Conservation (phyloP, 164 flowering plant species). For the Brasenia schreberi region DNA sequence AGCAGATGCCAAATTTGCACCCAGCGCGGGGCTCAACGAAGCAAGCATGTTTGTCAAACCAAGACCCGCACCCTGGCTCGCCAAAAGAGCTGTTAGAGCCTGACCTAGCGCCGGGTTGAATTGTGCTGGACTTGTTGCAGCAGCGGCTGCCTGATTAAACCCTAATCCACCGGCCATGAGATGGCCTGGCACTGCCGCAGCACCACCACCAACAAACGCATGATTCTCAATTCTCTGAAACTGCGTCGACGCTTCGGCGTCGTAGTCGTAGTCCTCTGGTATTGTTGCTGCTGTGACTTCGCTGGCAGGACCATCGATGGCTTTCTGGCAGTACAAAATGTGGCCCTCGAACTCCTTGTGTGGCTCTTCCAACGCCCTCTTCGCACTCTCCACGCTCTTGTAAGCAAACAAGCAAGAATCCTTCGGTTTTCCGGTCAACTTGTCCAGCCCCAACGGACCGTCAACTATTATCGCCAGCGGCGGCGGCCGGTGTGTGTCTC, state of each 20-base stretch:
- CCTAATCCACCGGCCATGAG: conserved; percentile 22
- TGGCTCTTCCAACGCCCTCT: conserved; percentile 24
- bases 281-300: no score
- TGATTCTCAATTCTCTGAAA: conserved; percentile 16
- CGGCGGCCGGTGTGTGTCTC: no score
- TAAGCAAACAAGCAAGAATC: conserved; percentile 23
- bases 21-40: conserved; percentile 20
- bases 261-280: no score
- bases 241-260: no score
- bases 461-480: no score
- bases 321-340: conserved; percentile 22
- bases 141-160: conserved; percentile 25
- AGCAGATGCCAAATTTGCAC: neutral
- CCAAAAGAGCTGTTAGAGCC: conserved; percentile 67
- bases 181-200: conserved; percentile 5
- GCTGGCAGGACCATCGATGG: no score
- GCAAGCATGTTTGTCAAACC: conserved; percentile 58
- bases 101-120: conserved; percentile 65
- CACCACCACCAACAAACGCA: no score
- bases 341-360: conserved; percentile 24
- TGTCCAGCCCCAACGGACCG: conserved; percentile 31
- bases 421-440: conserved; percentile 24
- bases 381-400: conserved; percentile 21
- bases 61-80: conserved; percentile 63
- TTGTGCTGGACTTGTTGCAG: neutral